Evolutionary conservation across 345 rosid species (phyloP).

Genomic region (Citrus glauca): DNA sequence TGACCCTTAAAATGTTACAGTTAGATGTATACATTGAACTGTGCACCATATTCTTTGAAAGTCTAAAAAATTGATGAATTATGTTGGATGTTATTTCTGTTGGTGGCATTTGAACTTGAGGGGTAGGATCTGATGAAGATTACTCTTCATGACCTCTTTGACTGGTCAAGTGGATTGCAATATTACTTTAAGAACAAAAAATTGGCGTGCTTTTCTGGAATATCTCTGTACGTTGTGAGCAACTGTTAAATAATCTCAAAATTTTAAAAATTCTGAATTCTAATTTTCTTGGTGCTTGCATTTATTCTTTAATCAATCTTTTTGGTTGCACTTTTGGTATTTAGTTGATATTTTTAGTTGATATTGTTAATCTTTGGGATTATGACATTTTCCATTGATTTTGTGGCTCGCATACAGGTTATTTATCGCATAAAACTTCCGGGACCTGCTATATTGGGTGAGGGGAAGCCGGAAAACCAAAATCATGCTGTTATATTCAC

Average conservation of each 20-base stretch:
- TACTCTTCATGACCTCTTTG: background rate
- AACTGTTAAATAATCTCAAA: background rate
- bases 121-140: background rate
- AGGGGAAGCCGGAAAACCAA: constrained; percentile 99
- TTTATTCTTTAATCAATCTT: background rate
- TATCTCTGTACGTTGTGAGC: background rate
- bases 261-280: background rate
- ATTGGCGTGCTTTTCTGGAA: background rate
- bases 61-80: background rate
- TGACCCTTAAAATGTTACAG: background rate
- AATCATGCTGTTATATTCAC: constrained; percentile 96
- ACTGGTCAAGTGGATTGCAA: background rate
- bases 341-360: background rate
- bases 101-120: background rate
- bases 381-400: constrained; percentile 1
- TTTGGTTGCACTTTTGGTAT: background rate
- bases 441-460: constrained; percentile 95
- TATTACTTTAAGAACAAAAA: background rate
- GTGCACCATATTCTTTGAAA: background rate
- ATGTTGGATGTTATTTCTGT: background rate
- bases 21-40: background rate
- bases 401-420: constrained; percentile 46
- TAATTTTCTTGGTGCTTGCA: background rate
- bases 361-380: background rate
- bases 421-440: constrained; percentile 93